Conservation (phyloP, 805 yeast species). For the Wickerhamiella musiphila region DNA sequence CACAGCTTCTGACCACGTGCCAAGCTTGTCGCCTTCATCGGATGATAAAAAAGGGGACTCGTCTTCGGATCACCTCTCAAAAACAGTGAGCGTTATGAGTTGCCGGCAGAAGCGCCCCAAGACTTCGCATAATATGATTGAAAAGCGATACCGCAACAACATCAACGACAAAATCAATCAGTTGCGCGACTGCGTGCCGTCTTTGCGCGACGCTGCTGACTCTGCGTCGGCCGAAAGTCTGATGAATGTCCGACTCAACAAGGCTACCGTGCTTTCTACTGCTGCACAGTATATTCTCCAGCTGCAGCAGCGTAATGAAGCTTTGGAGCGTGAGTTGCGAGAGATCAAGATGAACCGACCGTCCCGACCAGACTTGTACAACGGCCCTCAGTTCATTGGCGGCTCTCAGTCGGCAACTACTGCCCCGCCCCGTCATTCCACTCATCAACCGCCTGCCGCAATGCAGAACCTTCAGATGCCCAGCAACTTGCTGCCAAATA, state of each 20-base stretch:
- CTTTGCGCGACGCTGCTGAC: conserved; percentile 41
- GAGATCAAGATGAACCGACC: conserved; percentile 22
- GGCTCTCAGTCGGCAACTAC: neutral
- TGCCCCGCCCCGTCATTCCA: neutral
- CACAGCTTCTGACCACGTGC: too few relatives aligned
- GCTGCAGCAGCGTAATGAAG: conserved; percentile 40
- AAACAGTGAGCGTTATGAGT: too few relatives aligned
- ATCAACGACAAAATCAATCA: conserved; percentile 50
- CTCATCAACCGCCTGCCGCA: neutral
- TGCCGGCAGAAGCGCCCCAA: conserved; percentile 28
- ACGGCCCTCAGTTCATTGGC: neutral
- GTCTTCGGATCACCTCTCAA: too few relatives aligned
- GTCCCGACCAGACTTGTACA: neutral
- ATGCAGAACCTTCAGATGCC: neutral
- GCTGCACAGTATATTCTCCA: conserved; percentile 69
- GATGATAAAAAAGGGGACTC: too few relatives aligned
- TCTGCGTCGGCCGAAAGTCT: conserved; percentile 44
- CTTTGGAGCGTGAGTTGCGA: conserved; percentile 34
- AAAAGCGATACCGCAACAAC: conserved; percentile 53
- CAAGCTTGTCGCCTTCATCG: too few relatives aligned
- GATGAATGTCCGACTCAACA: conserved; percentile 60
- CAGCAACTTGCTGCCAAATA: too few relatives aligned
- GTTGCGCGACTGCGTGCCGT: conserved; percentile 59
- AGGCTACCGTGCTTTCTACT: conserved; percentile 60
- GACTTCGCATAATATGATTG: conserved; percentile 53